Conservation (phyloP, 805 yeast species). For the Ogataea nakhonphanomensis region DNA sequence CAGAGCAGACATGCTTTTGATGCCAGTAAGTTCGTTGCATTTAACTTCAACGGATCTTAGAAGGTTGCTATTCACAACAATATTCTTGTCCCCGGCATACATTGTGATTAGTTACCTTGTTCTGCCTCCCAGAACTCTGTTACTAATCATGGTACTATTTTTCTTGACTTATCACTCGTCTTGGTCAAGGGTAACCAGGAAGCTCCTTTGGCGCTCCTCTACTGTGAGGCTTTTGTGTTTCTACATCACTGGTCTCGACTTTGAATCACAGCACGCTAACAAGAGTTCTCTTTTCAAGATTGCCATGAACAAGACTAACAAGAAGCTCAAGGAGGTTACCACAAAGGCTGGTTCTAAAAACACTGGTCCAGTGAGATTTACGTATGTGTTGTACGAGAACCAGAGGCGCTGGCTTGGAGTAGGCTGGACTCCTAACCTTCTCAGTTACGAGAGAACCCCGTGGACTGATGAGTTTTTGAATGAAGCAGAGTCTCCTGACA, state of each 20-base stretch:
- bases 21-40: conserved; percentile 75
- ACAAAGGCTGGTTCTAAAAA: conserved; percentile 15
- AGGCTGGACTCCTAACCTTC: conserved; percentile 93
- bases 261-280: conserved; percentile 37
- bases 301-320: conserved; percentile 52
- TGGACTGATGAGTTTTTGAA: conserved; percentile 97
- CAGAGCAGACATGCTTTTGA: conserved; percentile 70
- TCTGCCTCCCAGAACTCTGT: conserved; percentile 64
- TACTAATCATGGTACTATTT: conserved; percentile 56
- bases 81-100: conserved; percentile 83
- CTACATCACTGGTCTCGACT: conserved; percentile 84
- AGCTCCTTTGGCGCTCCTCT: conserved; percentile 79
- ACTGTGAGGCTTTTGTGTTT: conserved; percentile 67
- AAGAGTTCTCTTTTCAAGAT: conserved; percentile 46
- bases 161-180: conserved; percentile 82
- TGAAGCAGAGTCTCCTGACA: conserved; percentile 73
- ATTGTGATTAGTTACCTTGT: conserved; percentile 64
- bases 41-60: conserved; percentile 75
- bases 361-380: conserved; percentile 62
- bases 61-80: conserved; percentile 76
- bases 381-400: conserved; percentile 89
- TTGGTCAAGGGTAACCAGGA: conserved; percentile 79
- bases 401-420: conserved; percentile 97
- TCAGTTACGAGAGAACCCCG: conserved; percentile 90
- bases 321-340: conserved; percentile 29